phyloP scores from a whole-genome alignment of 2,329 filamentous ascomycete genomes.

The Cucurbitaria berberidis region DNA sequence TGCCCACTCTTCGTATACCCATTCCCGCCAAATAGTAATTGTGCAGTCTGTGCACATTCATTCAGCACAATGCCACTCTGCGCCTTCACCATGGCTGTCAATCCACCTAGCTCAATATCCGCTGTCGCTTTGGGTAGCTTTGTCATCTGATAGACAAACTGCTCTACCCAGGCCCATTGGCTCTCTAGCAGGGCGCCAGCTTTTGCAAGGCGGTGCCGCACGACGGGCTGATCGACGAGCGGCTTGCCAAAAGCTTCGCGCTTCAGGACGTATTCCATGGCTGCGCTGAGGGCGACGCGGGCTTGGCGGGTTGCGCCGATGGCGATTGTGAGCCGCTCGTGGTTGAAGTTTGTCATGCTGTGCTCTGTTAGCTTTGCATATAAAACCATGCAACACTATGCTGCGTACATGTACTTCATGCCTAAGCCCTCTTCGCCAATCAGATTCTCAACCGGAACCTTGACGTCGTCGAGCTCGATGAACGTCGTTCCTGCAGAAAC shows the following conservation, averaged over 20 bases:
- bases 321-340: slow-evolving; percentile 72
- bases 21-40: slow-evolving; percentile 75
- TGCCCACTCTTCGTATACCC: slow-evolving; percentile 73
- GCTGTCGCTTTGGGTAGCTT: slow-evolving; percentile 65
- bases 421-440: slow-evolving; percentile 73
- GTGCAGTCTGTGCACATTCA: slow-evolving; percentile 71
- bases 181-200: slow-evolving; percentile 71
- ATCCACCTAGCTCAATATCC: slow-evolving; percentile 69
- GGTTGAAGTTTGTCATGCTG: slow-evolving; percentile 78
- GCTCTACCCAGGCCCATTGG: slow-evolving; percentile 75
- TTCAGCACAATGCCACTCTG: slow-evolving; percentile 74
- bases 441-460: slow-evolving; percentile 72
- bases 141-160: slow-evolving; percentile 71
- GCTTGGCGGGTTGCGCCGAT: slow-evolving; percentile 69
- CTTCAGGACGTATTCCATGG: slow-evolving; percentile 68
- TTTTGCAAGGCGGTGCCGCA: slow-evolving; percentile 74
- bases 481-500: slow-evolving; percentile 72
- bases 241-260: slow-evolving; percentile 72
- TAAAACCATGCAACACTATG: not conserved
- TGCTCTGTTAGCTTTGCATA: slow-evolving; percentile 1
- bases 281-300: slow-evolving; percentile 64
- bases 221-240: slow-evolving; percentile 76
- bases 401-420: slow-evolving; percentile 67
- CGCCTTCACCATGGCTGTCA: slow-evolving; percentile 75
- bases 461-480: slow-evolving; percentile 77